Evolutionary conservation across 805 yeast species (phyloP).

Genomic region (Wickerhamomyces queroliae): DNA sequence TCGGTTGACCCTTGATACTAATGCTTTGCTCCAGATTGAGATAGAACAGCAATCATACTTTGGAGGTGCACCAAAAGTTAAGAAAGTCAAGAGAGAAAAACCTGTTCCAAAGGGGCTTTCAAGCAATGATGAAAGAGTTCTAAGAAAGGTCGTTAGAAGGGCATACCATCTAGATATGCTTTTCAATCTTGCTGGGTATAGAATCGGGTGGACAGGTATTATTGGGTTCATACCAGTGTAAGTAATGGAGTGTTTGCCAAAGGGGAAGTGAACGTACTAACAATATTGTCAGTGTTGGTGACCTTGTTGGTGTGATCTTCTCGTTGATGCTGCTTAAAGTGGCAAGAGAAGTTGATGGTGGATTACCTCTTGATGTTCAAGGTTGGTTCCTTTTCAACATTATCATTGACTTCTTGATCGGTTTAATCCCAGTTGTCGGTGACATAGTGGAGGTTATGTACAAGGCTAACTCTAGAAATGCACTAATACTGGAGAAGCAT

Average conservation of each 20-base stretch:
- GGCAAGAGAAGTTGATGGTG: conserved; percentile 53
- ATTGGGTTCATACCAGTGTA: conserved; percentile 60
- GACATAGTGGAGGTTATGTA: conserved; percentile 62
- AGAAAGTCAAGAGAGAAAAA: conserved; percentile 22
- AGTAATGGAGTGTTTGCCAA: too few relatives aligned
- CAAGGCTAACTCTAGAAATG: conserved; percentile 74
- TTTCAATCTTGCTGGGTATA: conserved; percentile 55
- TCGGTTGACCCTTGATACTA: neutral
- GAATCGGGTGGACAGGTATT: conserved; percentile 64
- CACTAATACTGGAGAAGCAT: conserved; percentile 53
- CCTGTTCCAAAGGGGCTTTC: conserved; percentile 53
- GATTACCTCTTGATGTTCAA: conserved; percentile 52
- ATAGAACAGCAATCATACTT: conserved; percentile 17
- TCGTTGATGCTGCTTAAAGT: conserved; percentile 37
- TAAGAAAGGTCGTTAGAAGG: conserved; percentile 45
- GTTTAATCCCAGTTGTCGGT: conserved; percentile 77
- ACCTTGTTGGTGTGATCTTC: conserved; percentile 44
- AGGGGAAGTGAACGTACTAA: neutral
- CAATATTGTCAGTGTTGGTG: conserved; percentile 37
- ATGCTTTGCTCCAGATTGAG: conserved; percentile 9
- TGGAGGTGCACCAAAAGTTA: conserved; percentile 10
- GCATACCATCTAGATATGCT: conserved; percentile 69
- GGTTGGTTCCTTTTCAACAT: conserved; percentile 54
- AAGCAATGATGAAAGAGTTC: conserved; percentile 40
- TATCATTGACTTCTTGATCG: conserved; percentile 60